These are phyloP conservation scores for Sordariomycetes sp. DNA, from an alignment of 2,329 filamentous ascomycete genomes.

Conservation along the genomic window DNA sequence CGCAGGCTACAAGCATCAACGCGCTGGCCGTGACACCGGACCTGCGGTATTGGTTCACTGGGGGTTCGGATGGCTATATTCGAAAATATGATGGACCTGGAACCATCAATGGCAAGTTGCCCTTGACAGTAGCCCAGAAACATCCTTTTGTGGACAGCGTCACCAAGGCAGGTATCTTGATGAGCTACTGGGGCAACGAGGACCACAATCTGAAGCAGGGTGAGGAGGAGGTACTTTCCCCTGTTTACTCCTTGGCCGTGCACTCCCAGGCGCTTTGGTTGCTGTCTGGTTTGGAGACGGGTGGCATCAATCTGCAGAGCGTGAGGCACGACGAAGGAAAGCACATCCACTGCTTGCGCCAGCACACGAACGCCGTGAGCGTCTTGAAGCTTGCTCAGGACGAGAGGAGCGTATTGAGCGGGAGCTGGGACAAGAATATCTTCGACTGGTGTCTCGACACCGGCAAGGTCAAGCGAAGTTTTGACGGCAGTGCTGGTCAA, in stretches of 20 bases:
- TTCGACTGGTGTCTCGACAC: slow-evolving; percentile 93
- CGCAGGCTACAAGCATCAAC: slow-evolving; percentile 93
- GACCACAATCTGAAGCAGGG: slow-evolving; percentile 47
- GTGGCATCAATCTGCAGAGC: slow-evolving; percentile 86
- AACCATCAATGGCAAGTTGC: slow-evolving; percentile 89
- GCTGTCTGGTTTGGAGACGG: slow-evolving; percentile 81
- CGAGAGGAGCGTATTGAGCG: slow-evolving; percentile 79
- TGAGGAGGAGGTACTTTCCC: slow-evolving; percentile 60
- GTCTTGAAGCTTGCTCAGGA: slow-evolving; percentile 75
- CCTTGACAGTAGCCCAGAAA: slow-evolving; percentile 87
- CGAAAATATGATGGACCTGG: slow-evolving; percentile 93
- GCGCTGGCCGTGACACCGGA: slow-evolving; percentile 86
- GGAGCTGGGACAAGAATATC: slow-evolving; percentile 93
- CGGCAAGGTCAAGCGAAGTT: slow-evolving; percentile 66
- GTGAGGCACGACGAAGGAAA: slow-evolving; percentile 93
- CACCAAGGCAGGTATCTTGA: slow-evolving; percentile 83
- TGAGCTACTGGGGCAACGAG: slow-evolving; percentile 99
- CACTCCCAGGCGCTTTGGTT: slow-evolving; percentile 89
- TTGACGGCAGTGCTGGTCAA: slow-evolving; percentile 70
- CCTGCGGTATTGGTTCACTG: slow-evolving; percentile 89
- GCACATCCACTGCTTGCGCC: slow-evolving; percentile 69
- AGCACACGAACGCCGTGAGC: slow-evolving; percentile 87
- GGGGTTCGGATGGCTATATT: slow-evolving; percentile 90
- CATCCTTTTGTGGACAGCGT: slow-evolving; percentile 98
- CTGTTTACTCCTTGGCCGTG: slow-evolving; percentile 88